Evolutionary conservation across 805 yeast species (phyloP), one percentile per base, ranked within the genome.

Genomic region (Ogataea saltuana): DNA sequence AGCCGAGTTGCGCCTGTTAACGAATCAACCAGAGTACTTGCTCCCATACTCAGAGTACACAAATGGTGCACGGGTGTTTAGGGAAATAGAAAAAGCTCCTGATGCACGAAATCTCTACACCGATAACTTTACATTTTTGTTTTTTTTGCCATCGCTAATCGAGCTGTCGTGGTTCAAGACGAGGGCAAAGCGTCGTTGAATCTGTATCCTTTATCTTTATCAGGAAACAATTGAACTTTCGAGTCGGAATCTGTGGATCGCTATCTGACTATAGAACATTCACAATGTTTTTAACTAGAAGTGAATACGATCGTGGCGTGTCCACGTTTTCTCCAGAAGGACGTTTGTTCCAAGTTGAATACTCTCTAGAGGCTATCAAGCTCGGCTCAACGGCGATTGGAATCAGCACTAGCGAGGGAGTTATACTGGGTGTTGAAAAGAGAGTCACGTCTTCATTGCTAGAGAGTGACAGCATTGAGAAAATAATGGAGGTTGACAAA

Each of bases 301-400:
- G 96, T 70, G 99, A 93, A 74, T 93, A 93, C 67, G 99, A 93
- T 65, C 85, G 99, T 67, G 99, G 99, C 51, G 99, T 93, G 38
- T 85, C 95, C 60, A 95, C 99, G 7, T 93, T 95, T 67, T 90
- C 98, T 1, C 99, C 99, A 19, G 99, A 95, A 65, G 99, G 99
- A 19, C 85, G 99, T 63, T 72, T 93, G 49, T 93, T 93, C 71
- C 99, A 93, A 70, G 99, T 93, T 33, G 99, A 93, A 66, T 93
- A 93, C 66, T 93, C 99, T 8, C 71, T 93, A 44, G 99, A 93
- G 67, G 99, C 99, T 35, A 93, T 93, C 67, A 93, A 93, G 74
- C 73, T 81, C 31, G 96, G 96, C n/a, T 88, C 97, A 33, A 93
- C 99, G 1, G 99, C 99, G 48, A 90, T 93, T 60, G 99, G 99